These are phyloP conservation scores for Euphrasia confusa DNA, from an alignment of 257 asterid species.

Conservation along the genomic window DNA sequence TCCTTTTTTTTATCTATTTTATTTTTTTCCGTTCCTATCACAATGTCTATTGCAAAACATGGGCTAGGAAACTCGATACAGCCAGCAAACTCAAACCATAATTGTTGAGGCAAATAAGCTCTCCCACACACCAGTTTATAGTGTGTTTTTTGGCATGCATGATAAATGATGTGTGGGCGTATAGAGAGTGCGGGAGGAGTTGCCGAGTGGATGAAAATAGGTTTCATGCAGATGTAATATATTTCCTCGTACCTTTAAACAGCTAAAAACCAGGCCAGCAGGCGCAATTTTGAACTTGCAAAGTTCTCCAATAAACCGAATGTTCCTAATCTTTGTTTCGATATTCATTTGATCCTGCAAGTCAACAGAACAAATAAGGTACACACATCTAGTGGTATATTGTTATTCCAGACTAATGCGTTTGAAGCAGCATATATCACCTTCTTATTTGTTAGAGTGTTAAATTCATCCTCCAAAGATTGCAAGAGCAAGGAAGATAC, in stretches of 20 bases:
- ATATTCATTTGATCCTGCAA: constrained; percentile 98
- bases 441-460: constrained; percentile 85
- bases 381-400: constrained; percentile 10
- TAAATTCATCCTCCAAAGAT: constrained; percentile 95
- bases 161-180: not conserved
- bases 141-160: not conserved
- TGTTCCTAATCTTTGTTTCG: constrained; percentile 92
- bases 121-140: constrained; percentile 11
- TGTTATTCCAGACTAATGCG: constrained; percentile 17
- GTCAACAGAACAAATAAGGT: constrained; percentile 20
- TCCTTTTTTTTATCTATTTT: too few species aligned
- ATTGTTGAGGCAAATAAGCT: constrained; percentile 15
- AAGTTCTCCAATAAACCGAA: constrained; percentile 95
- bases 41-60: constrained; percentile 11
- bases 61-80: constrained; percentile 23
- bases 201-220: constrained; percentile 2
- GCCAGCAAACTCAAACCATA: constrained; percentile 19
- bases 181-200: not conserved
- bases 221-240: not conserved
- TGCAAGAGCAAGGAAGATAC: constrained; percentile 85
- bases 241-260: constrained; percentile 66
- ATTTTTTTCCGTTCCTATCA: too few species aligned
- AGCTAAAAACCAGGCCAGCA: constrained; percentile 78
- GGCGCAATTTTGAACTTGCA: constrained; percentile 96
- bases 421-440: constrained; percentile 34